Evolutionary conservation across 129 eudicot species (phyloP).

Genomic region (Flaveria trinervia): DNA sequence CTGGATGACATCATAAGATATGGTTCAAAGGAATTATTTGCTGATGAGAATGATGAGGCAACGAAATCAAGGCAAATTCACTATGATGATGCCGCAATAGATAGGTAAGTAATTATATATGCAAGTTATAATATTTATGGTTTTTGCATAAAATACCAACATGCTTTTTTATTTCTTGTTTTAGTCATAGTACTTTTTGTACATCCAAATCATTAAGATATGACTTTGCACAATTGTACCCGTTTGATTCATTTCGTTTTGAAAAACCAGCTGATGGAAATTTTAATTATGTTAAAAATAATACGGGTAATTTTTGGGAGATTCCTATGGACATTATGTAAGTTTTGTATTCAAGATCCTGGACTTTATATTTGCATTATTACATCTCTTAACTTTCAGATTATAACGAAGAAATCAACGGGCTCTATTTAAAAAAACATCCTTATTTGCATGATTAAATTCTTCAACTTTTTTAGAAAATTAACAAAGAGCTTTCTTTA

Average conservation of each 20-base stretch:
- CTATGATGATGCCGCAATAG: constrained; percentile 95
- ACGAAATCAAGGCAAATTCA: constrained; percentile 95
- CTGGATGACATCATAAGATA: constrained; percentile 97
- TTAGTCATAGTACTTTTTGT: neutral
- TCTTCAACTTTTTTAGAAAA: neutral
- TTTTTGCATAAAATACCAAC: neutral
- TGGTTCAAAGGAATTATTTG: constrained; percentile 95
- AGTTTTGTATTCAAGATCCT: neutral
- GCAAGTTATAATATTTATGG: neutral
- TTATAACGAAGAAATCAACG: neutral
- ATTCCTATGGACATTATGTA: neutral
- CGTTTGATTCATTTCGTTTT: neutral
- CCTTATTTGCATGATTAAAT: neutral
- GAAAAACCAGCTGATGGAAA: neutral
- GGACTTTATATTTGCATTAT: neutral
- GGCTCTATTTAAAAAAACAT: neutral
- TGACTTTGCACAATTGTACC: neutral
- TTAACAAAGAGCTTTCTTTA: neutral
- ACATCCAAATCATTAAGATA: neutral
- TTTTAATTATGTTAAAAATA: neutral
- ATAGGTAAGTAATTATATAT: constrained; percentile 48
- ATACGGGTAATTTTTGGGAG: neutral
- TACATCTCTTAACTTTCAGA: neutral
- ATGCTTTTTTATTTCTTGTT: neutral
- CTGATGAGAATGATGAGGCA: constrained; percentile 89